phyloP scores from a whole-genome alignment of 495 filamentous ascomycete genomes.

The Mytilinidion resinicola region DNA sequence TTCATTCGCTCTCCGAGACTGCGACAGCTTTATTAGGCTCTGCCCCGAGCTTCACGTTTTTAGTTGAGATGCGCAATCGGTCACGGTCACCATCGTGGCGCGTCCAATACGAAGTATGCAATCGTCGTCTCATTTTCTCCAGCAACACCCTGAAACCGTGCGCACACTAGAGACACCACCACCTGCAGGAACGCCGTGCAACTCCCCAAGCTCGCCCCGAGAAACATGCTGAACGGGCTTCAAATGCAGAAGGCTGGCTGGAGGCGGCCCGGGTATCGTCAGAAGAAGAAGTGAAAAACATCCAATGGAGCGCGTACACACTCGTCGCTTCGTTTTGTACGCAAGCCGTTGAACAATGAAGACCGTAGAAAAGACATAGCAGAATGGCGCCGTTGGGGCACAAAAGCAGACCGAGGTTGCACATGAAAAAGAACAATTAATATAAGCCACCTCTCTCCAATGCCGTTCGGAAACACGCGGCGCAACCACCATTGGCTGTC shows the following conservation, averaged over 20 bases:
- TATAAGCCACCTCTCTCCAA: background rate
- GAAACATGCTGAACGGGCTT: conserved; percentile 5
- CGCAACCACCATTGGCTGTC: background rate
- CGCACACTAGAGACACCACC: too few relatives aligned
- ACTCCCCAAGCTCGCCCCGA: background rate
- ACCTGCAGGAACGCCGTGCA: background rate
- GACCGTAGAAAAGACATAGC: conserved; percentile 15
- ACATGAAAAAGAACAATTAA: background rate
- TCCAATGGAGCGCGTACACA: background rate
- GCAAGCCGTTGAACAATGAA: background rate
- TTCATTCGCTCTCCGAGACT: background rate
- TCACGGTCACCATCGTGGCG: too few relatives aligned
- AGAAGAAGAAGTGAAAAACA: conserved; percentile 13
- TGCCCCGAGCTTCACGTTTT: too few relatives aligned
- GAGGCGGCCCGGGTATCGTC: conserved; percentile 22
- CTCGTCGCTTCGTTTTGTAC: background rate
- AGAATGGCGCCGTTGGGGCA: background rate
- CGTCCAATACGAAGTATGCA: too few relatives aligned
- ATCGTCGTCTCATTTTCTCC: too few relatives aligned
- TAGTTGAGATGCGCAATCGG: too few relatives aligned
- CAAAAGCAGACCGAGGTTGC: background rate
- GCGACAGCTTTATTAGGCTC: too few relatives aligned
- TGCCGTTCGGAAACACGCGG: too few relatives aligned
- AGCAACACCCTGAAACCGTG: too few relatives aligned
- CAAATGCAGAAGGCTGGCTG: conserved; percentile 13